phyloP scores from a whole-genome alignment of 306 rosid species.

The Leucaena leucocephala region DNA sequence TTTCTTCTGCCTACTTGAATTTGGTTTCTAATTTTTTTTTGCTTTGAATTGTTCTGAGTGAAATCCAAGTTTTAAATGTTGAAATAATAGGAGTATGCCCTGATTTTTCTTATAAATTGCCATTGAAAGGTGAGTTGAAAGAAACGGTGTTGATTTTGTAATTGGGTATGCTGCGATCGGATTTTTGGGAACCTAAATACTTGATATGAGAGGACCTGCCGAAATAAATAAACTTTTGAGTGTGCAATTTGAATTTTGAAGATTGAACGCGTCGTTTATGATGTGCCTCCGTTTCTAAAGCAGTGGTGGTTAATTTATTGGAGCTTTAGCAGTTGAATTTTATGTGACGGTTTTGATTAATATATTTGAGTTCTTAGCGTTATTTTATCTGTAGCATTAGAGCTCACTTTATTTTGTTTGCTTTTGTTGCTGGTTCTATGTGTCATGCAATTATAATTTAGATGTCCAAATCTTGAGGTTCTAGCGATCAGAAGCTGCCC shows the following conservation, averaged over 20 bases:
- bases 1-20: background rate
- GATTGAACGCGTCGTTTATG: background rate
- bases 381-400: background rate
- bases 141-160: background rate
- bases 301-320: background rate
- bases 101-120: background rate
- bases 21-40: background rate
- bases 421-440: conserved; percentile 1
- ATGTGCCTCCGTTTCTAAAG: background rate
- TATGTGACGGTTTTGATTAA: background rate
- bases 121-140: background rate
- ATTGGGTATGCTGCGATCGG: background rate
- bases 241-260: background rate
- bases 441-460: conserved; percentile 37
- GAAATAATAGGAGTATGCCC: background rate
- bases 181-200: background rate
- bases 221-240: background rate
- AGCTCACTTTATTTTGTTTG: conserved; percentile 3
- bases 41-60: conserved; percentile 10
- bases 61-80: background rate
- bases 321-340: background rate
- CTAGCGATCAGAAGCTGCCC: conserved; percentile 78
- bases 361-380: conserved; percentile 5
- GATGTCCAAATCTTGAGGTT: conserved; percentile 80
- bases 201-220: background rate